Base-by-base conservation (phyloP, 768 basidiomycete species). In the Thelephora aurantiotincta region DNA sequence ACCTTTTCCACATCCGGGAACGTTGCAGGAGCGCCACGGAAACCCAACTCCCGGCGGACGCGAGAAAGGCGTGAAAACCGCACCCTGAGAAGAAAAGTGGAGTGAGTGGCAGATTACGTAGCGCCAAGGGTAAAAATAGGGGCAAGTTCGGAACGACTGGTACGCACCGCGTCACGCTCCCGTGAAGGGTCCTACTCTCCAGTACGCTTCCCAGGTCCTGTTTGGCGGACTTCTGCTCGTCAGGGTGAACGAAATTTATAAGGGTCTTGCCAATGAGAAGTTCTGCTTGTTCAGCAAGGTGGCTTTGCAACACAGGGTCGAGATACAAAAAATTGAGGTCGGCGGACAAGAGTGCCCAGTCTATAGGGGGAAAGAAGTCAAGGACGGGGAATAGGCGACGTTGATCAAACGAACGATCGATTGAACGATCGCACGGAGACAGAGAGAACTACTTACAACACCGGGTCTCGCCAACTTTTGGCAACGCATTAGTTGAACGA, bases 321-420 rank as follows among this genome's bases (percentile, higher is more conserved):
- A 88, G 72, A 64, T 86, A 89, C 51, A 90, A 75, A 64, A 88
- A 88, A 45, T 74, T 66, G 44, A 91, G 74, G 60, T 82, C 74
- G 43, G 80, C 61, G n/a, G 80, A 78, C 56, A 91, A 71, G 52
- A 91, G 67, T 22, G 84, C 67, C 88, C 88, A 91, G 67, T 89
- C 85, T 88, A 62, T 20, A 46, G 37, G 55, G 45, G 56, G 57
- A 52, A 58, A 55, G 53, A 38, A 46, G 53, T 56, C 34, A 52
- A n/a, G 51, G 46, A 48, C 50, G 55, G 50, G 44, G 49, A 51
- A 54, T 48, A 48, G 49, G 49, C 48, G 54, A 55, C 18, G 22
- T 41, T 41, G 38, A 16, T 18, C 12, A 41, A 18, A 6, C 38
- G 68, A 66, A 66, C 68, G 68, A 61, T 61, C 60, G 60, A 62